Conservation (phyloP, 495 filamentous ascomycete genomes). For the Ramalina intermedia region DNA sequence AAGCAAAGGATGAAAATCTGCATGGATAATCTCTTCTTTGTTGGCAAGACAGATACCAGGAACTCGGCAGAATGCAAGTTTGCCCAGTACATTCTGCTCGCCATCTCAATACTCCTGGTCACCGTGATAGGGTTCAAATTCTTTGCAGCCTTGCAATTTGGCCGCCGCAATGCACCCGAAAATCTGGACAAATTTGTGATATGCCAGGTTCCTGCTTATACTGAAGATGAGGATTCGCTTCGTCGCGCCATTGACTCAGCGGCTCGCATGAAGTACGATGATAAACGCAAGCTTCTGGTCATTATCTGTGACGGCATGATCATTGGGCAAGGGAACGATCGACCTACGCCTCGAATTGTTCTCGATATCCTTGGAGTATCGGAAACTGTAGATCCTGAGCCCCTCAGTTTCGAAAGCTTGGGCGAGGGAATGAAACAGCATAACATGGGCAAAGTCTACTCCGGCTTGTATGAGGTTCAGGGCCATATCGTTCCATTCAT, state of each 20-base stretch:
- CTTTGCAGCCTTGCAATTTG: slow-evolving; percentile 88
- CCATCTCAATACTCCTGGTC: slow-evolving; percentile 71
- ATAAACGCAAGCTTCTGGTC: slow-evolving; percentile 91
- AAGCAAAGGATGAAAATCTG: slow-evolving; percentile 65
- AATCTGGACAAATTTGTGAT: slow-evolving; percentile 98
- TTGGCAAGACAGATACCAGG: slow-evolving; percentile 83
- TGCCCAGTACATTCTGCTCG: slow-evolving; percentile 78
- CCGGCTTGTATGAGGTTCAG: slow-evolving; percentile 91
- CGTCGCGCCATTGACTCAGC: slow-evolving; percentile 94
- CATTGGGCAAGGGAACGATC: slow-evolving; percentile 94
- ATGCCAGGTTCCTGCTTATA: slow-evolving; percentile 94
- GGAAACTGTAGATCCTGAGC: slow-evolving; percentile 89
- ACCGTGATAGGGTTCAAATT: slow-evolving; percentile 89
- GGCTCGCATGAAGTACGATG: slow-evolving; percentile 91
- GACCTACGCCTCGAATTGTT: slow-evolving; percentile 88
- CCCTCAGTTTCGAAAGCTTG: slow-evolving; percentile 90
- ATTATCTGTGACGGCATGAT: slow-evolving; percentile 99
- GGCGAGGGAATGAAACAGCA: slow-evolving; percentile 95
- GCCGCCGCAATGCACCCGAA: slow-evolving; percentile 78
- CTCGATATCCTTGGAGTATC: slow-evolving; percentile 93
- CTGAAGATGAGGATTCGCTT: slow-evolving; percentile 93
- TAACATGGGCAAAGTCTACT: slow-evolving; percentile 99
- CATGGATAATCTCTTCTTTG: slow-evolving; percentile 89
- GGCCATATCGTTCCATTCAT: slow-evolving; percentile 97
- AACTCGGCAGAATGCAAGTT: slow-evolving; percentile 78